Evolutionary conservation across 306 rosid genomes (phyloP).

Genomic region (Elaeagnus macrophylla): DNA sequence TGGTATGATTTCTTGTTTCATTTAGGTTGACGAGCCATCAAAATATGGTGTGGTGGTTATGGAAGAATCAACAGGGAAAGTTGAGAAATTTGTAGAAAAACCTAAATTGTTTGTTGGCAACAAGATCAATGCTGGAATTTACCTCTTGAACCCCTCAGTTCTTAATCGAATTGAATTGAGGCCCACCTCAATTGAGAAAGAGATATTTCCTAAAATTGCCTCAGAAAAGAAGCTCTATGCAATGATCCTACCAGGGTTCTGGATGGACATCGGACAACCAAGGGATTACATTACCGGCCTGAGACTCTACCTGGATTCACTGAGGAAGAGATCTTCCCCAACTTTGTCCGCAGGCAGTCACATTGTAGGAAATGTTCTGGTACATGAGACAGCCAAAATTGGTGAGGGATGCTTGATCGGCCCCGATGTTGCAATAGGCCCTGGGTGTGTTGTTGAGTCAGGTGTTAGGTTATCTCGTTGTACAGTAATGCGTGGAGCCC

Average conservation of each 20-base stretch:
- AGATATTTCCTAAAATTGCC: slow-evolving; percentile 11
- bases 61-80: slow-evolving; percentile 10
- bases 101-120: slow-evolving; percentile 13
- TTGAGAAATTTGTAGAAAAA: slow-evolving; percentile 14
- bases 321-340: neutral
- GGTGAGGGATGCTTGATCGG: slow-evolving; percentile 10
- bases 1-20: neutral
- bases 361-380: slow-evolving; percentile 12
- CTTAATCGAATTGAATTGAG: slow-evolving; percentile 13
- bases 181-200: slow-evolving; percentile 15
- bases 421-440: slow-evolving; percentile 7
- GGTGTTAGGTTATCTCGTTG: slow-evolving; percentile 14
- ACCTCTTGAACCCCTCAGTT: slow-evolving; percentile 6
- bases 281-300: slow-evolving; percentile 11
- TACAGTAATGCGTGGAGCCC: slow-evolving; percentile 16
- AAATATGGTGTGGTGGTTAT: slow-evolving; percentile 13
- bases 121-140: slow-evolving; percentile 16
- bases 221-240: slow-evolving; percentile 11
- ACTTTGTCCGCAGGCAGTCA: slow-evolving; percentile 1
- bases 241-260: slow-evolving; percentile 10
- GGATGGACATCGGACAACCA: slow-evolving; percentile 17
- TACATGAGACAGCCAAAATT: slow-evolving; percentile 8
- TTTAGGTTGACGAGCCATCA: slow-evolving; percentile 15
- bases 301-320: slow-evolving; percentile 10
- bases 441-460: slow-evolving; percentile 8